Base-by-base conservation (phyloP, 495 filamentous ascomycete species). In the Diplogelasinospora grovesii region DNA sequence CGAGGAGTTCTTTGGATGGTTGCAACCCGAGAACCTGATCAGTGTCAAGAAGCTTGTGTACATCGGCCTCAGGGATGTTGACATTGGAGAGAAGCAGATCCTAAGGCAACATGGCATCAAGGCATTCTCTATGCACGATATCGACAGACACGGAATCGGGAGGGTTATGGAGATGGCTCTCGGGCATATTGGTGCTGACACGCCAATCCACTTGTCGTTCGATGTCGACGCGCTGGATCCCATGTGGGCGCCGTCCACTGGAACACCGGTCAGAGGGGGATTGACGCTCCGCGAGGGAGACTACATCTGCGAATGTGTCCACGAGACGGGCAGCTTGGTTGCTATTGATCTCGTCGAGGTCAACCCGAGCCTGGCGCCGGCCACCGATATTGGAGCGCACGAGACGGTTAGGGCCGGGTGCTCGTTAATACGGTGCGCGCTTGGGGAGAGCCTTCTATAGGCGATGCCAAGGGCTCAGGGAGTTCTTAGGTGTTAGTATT, bases 111-210 rank as follows among this genome's bases (percentile, higher is more conserved):
- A 99, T 49, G 82, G 83, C 2, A 89, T 99, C 64, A 89, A 84
- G 65, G 93, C 90, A 5, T 99, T 97, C 54, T 89, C 82, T 63
- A 99, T 97, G 92, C 89, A 96, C 60, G 92, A 97, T 61, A 85
- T 99, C 62, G 92, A 99, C 46, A 88, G 82, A 28, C 73, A 95
- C 50, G 92, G 92, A 22, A 97, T 99, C 57, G 93, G 92, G 18
- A 82, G 82, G 45, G 89, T 97, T 36, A 90, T 99, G 69, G 92
- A 97, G 55, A 93, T 96, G 89, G 92, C 88, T 20, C 69, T 99
- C 16, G 90, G 82, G 27, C 87, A 96, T 65, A 89, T 98, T 41
- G 89, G 89, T 26, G 81, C 73, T 48, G 92, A 95, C 56, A 94
- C 89, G 0, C 92, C 92, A 10, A 95, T 97, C 42, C 93, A 99